Percentiles rank a stretch among this genome's conserved stretches.
Evolutionary conservation across 345 rosid species (phyloP).

Genomic region (Pseudoturritis turrita): DNA sequence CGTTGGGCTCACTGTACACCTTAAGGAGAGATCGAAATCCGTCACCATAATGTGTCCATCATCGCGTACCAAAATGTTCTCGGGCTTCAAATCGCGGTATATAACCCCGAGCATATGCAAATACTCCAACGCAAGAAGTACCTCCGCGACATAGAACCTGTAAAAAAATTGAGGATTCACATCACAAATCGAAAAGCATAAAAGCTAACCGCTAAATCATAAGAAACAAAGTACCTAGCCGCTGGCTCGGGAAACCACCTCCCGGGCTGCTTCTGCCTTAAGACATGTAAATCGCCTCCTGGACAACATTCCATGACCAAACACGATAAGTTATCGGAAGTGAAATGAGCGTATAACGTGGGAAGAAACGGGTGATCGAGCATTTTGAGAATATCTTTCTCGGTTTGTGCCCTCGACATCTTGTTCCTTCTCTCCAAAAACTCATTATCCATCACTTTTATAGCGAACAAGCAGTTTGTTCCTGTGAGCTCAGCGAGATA

Average conservation of each 20-base stretch:
- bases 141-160: constrained; percentile 97
- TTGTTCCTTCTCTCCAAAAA: constrained; percentile 86
- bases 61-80: constrained; percentile 90
- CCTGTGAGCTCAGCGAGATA: constrained; percentile 90
- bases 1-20: constrained; percentile 86
- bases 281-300: constrained; percentile 93
- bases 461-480: constrained; percentile 77
- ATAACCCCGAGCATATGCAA: constrained; percentile 96
- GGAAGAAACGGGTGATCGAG: constrained; percentile 97
- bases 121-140: constrained; percentile 93
- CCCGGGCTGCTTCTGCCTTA: constrained; percentile 86
- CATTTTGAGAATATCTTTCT: constrained; percentile 84
- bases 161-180: neutral
- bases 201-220: neutral
- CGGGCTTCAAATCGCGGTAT: constrained; percentile 90
- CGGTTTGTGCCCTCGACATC: constrained; percentile 93
- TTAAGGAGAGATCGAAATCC: constrained; percentile 89
- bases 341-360: constrained; percentile 77
- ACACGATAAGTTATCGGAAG: constrained; percentile 84
- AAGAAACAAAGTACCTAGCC: constrained; percentile 55
- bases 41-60: constrained; percentile 99
- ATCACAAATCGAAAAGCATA: neutral
- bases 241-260: constrained; percentile 84
- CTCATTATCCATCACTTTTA: constrained; percentile 96
- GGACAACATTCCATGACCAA: constrained; percentile 98